Base-by-base conservation (phyloP, 1,284 basidiomycete genomes). In the Ganoderma lingzhi region DNA sequence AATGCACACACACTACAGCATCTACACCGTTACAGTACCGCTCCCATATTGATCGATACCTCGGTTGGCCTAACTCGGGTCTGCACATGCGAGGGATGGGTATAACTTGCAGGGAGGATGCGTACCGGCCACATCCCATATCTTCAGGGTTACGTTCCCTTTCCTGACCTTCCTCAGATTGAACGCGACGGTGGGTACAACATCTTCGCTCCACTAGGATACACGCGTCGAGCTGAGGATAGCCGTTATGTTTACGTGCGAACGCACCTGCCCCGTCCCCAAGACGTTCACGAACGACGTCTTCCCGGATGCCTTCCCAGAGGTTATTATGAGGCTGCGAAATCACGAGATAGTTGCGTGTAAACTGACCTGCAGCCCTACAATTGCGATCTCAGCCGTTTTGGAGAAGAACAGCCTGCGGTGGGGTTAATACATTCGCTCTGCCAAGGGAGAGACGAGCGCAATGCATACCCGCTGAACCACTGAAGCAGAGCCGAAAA, bases 21-120 rank as follows among this genome's bases (percentile, higher is more conserved):
- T 97, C 94, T 0, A 97, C 96, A 12, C 97, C 97, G 69, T 93
- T 89, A 80, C 96, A 98, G 80, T 99, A 99, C 55, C 97, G 86
- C 81, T 98, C 96, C 97, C 96, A 95, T 89, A 94, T 94, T 53
- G 90, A 91, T 37, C 97, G 90, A 78, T 98, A 99, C 77, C 96
- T 93, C 1, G 97, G 94, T 84, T 98, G 97, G 19, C 96, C 96
- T 85, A 75, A 70, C 48, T 67, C 53, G 35, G 44, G 53, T 73
- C 45, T 39, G 71, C 39, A 56, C 60, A 23, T 28, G 41, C 58
- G 41, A 42, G 19, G 28, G 42, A 30, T 1, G 37, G 32, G 30
- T 12, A 9, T 6, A 53, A 55, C 28, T 35, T 23, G 39, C 37
- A 12, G 42, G 45, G 28, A 77, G 39, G 30, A 30, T 17, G 45